phyloP scores from a whole-genome alignment of 2,329 filamentous ascomycete genomes.

The Colletotrichum tamarilloi region DNA sequence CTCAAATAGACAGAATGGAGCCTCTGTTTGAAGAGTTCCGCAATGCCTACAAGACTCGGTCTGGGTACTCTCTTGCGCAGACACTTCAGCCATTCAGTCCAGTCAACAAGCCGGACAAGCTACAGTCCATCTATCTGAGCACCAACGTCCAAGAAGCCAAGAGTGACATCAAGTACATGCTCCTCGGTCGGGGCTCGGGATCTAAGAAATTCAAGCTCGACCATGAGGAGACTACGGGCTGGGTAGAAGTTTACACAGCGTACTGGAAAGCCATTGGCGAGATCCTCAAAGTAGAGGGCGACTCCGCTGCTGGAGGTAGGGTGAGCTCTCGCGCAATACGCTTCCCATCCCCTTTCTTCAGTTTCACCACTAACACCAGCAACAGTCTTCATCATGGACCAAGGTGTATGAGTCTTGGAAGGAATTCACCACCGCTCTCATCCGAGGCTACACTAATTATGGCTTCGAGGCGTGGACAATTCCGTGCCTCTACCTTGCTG shows the following conservation, averaged over 20 bases:
- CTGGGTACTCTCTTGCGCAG: conserved; percentile 79
- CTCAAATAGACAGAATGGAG: conserved; percentile 68
- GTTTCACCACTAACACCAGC: not conserved
- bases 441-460: conserved; percentile 82
- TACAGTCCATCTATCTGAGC: conserved; percentile 77
- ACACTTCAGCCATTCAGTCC: conserved; percentile 80
- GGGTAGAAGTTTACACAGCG: conserved; percentile 84
- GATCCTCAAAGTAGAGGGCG: conserved; percentile 74
- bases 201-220: conserved; percentile 63
- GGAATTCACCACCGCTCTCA: conserved; percentile 79
- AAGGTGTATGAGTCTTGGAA: conserved; percentile 91
- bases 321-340: conserved; percentile 38
- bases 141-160: conserved; percentile 75
- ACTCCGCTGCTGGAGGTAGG: conserved; percentile 45
- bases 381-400: conserved; percentile 71
- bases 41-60: conserved; percentile 70
- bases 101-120: conserved; percentile 68
- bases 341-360: not conserved
- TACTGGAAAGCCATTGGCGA: conserved; percentile 88
- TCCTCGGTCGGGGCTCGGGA: conserved; percentile 60
- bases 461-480: conserved; percentile 92
- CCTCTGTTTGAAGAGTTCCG: conserved; percentile 79
- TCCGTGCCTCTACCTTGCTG: conserved; percentile 87
- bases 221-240: conserved; percentile 79
- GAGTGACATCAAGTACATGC: conserved; percentile 78